These are phyloP conservation scores for Cordyceps pruinosa DNA, from an alignment of 2,329 filamentous ascomycete species.

Conservation along the genomic window DNA sequence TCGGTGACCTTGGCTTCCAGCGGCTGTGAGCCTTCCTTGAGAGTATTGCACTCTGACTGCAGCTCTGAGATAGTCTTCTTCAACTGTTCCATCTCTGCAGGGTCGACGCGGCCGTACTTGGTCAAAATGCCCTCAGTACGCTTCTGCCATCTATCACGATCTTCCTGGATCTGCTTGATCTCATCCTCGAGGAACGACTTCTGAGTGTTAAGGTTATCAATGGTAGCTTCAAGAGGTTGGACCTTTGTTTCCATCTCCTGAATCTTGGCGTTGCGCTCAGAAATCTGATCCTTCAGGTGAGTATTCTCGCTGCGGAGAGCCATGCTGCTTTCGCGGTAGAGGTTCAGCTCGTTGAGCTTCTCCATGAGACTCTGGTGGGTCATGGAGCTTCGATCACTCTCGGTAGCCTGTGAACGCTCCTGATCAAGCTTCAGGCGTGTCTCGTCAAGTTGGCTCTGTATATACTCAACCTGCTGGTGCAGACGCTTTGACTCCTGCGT, in stretches of 20 bases:
- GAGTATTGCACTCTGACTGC: conserved; percentile 55
- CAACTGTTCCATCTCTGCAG: conserved; percentile 82
- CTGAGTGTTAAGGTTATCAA: conserved; percentile 76
- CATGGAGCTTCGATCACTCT: conserved; percentile 64
- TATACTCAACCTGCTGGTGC: conserved; percentile 83
- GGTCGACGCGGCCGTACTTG: conserved; percentile 93
- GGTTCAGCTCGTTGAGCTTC: conserved; percentile 89
- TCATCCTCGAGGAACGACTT: conserved; percentile 79
- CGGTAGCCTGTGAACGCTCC: conserved; percentile 70
- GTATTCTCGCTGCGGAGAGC: conserved; percentile 82
- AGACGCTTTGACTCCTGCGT: conserved; percentile 80
- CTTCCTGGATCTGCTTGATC: conserved; percentile 79
- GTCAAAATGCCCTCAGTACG: conserved; percentile 91
- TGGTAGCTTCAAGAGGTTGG: conserved; percentile 72
- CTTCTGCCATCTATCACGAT: conserved; percentile 93
- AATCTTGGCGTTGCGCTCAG: conserved; percentile 67
- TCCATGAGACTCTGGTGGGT: conserved; percentile 88
- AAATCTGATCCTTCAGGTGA: conserved; percentile 67
- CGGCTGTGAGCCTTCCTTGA: conserved; percentile 43
- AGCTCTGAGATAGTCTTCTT: conserved; percentile 67
- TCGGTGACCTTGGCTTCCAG: conserved; percentile 49
- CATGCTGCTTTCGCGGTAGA: conserved; percentile 90
- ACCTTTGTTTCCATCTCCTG: conserved; percentile 68
- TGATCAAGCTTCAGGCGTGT: conserved; percentile 82
- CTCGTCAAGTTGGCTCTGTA: conserved; percentile 83